Evolutionary conservation across 1,284 basidiomycete species (phyloP).

Genomic region (Melampsora americana): DNA sequence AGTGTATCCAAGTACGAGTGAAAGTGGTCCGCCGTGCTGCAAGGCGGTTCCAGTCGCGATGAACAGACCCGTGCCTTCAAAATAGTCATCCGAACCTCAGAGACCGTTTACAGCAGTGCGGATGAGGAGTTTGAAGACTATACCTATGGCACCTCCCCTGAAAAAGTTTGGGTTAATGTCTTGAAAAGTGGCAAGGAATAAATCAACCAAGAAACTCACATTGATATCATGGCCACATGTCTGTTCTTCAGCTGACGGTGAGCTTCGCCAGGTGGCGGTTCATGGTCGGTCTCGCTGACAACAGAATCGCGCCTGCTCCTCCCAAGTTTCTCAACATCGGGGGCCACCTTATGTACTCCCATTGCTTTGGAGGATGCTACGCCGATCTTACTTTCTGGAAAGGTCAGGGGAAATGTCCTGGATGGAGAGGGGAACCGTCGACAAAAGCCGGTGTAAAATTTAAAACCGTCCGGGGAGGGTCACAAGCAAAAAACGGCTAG

Average conservation of each 20-base stretch:
- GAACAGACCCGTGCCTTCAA: conserved; percentile 40
- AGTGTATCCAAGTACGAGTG: conserved; percentile 30
- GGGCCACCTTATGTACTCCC: not conserved
- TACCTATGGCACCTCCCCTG: conserved; percentile 44
- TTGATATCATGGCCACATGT: conserved; percentile 44
- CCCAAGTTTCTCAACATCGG: not conserved
- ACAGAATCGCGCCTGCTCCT: conserved; percentile 4
- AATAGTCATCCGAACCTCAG: not conserved
- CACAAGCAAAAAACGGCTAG: too few species aligned
- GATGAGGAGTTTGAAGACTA: too few species aligned
- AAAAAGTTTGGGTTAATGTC: not conserved
- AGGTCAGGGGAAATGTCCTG: too few species aligned
- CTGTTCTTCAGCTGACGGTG: conserved; percentile 43
- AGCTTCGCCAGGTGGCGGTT: conserved; percentile 1
- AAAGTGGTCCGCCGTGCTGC: conserved; percentile 37
- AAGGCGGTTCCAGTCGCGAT: conserved; percentile 37
- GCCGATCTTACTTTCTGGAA: too few species aligned
- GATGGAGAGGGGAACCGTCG: too few species aligned
- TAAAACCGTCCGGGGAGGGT: too few species aligned
- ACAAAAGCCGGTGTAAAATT: too few species aligned
- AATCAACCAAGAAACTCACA: conserved; percentile 18
- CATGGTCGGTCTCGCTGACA: not conserved
- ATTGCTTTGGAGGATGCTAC: not conserved
- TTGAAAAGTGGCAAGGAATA: not conserved
- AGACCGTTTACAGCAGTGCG: too few species aligned